Percentiles rank a stretch among this genome's conserved stretches.
phyloP scores from a whole-genome alignment of 1,284 basidiomycete species.

The Apiotrichum mycotoxinovorans region DNA sequence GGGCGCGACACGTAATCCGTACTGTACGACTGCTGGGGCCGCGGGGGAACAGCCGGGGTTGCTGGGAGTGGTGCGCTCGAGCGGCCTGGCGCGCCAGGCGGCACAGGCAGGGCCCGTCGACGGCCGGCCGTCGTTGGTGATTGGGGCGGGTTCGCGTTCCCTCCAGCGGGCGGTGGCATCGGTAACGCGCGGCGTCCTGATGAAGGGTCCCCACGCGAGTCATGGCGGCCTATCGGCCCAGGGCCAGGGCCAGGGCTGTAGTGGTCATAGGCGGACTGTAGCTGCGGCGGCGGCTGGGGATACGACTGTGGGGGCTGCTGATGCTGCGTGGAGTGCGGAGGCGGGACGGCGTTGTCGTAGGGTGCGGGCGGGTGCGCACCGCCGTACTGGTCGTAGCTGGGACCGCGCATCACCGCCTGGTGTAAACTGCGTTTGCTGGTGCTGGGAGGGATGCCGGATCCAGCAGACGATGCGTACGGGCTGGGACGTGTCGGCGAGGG shows the following conservation, averaged over 20 bases:
- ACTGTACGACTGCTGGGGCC: background rate
- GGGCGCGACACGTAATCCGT: background rate
- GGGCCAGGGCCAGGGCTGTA: no score
- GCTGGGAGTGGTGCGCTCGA: no score
- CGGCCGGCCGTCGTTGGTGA: background rate
- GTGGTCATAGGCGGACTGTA: background rate
- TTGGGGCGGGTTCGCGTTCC: background rate
- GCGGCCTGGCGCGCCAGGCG: background rate
- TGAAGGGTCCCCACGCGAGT: no score
- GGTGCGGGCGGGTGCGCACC: background rate
- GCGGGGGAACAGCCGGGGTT: background rate
- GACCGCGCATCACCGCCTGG: background rate
- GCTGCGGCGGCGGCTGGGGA: background rate
- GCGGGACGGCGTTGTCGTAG: background rate
- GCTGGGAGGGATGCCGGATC: no score
- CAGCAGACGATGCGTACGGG: no score
- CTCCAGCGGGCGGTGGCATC: background rate
- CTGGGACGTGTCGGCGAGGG: no score
- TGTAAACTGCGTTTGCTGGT: no score
- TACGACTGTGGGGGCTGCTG: background rate
- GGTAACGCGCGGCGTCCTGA: background rate
- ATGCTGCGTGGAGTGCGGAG: background rate
- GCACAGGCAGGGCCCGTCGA: background rate
- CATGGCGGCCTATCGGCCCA: background rate
- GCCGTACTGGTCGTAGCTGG: background rate